Conservation (phyloP, 345 rosid genomes). For the Diplotaxis tenuifolia region DNA sequence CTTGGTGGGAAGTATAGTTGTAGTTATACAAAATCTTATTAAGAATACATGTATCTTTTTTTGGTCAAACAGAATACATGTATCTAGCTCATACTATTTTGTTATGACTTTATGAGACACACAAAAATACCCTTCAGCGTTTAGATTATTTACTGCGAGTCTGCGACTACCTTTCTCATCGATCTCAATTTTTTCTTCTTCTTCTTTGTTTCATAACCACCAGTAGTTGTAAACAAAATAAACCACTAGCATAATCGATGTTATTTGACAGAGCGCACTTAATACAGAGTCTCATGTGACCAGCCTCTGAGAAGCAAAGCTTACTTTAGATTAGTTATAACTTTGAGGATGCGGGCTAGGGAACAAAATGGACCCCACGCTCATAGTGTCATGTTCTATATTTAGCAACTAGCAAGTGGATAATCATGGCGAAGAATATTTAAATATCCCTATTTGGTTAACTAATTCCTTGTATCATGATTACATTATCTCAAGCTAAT, state of each 20-base stretch:
- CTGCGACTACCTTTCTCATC: not conserved
- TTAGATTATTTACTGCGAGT: not conserved
- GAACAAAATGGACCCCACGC: slow-evolving; percentile 19
- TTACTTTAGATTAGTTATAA: slow-evolving; percentile 13
- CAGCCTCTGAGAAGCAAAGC: slow-evolving; percentile 16
- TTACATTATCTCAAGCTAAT: no score
- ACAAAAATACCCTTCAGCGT: not conserved
- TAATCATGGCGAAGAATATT: not conserved
- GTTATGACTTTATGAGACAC: not conserved
- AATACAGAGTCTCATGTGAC: not conserved
- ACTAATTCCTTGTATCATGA: no score
- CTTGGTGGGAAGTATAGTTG: not conserved
- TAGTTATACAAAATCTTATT: not conserved
- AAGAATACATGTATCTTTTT: not conserved
- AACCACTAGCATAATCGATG: not conserved
- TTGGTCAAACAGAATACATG: no score
- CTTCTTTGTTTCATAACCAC: not conserved
- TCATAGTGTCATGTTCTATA: slow-evolving; percentile 16
- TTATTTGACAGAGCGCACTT: not conserved
- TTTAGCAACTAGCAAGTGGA: slow-evolving; percentile 15
- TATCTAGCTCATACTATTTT: not conserved
- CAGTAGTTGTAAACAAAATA: not conserved
- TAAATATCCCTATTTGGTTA: not conserved
- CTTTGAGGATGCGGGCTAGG: slow-evolving; percentile 12
- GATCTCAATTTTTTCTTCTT: not conserved